Percentiles rank a stretch among this genome's conserved stretches.
These are phyloP conservation scores for Cystoisospora suis DNA, from an alignment of 169 alveolate species.

Conservation along the genomic window DNA sequence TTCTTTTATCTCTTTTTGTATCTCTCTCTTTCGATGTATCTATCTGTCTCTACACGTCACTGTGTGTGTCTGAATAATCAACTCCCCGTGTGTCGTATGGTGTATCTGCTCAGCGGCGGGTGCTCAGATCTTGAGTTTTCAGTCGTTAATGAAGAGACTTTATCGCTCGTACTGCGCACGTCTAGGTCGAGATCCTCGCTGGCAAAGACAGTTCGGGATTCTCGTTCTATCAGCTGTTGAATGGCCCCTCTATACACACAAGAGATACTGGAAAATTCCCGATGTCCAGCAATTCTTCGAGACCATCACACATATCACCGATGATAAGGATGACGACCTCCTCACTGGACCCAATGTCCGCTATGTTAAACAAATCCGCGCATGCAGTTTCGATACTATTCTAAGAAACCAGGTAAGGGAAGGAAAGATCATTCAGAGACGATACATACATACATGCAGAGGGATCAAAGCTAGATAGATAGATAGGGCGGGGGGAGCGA, in stretches of 20 bases:
- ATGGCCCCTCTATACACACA: slow-evolving; percentile 65
- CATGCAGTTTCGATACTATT: background rate
- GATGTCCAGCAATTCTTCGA: slow-evolving; percentile 36
- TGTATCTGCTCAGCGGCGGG: too few species aligned
- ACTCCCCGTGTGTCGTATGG: too few species aligned
- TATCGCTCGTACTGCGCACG: slow-evolving; percentile 52
- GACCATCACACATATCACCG: background rate
- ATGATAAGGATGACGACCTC: slow-evolving; percentile 4
- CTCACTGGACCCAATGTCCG: slow-evolving; percentile 1
- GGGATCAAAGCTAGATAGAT: too few species aligned
- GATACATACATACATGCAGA: too few species aligned
- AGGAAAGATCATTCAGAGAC: background rate
- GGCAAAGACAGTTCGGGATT: slow-evolving; percentile 59
- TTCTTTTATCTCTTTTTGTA: too few species aligned
- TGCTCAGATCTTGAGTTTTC: background rate
- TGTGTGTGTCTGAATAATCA: too few species aligned
- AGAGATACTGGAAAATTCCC: slow-evolving; percentile 45
- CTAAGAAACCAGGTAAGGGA: background rate
- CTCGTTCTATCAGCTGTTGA: slow-evolving; percentile 49
- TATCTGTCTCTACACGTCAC: too few species aligned
- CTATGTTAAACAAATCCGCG: background rate
- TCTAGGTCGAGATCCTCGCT: slow-evolving; percentile 24
- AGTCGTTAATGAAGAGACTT: slow-evolving; percentile 33
- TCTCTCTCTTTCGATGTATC: too few species aligned
- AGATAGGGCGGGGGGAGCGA: too few species aligned